phyloP scores from a whole-genome alignment of 305 asterid genomes.

The Fraxinus baroniana region DNA sequence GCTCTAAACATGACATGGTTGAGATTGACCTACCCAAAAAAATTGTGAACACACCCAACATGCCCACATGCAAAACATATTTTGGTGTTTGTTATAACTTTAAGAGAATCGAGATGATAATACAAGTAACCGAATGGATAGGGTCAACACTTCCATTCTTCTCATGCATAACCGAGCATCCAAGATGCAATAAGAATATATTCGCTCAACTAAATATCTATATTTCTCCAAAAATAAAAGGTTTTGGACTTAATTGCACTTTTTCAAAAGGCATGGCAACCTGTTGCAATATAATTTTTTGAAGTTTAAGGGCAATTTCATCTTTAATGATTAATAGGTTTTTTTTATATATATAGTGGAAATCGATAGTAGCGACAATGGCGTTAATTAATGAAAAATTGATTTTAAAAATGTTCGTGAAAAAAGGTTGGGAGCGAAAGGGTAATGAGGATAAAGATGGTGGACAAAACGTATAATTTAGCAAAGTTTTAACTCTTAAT shows the following conservation, averaged over 20 bases:
- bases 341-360: not conserved
- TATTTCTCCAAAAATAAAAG: not conserved
- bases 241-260: not conserved
- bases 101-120: not conserved
- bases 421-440: not conserved
- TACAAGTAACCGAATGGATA: not conserved
- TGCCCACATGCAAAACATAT: not conserved
- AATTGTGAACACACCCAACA: not conserved
- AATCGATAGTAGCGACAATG: not conserved
- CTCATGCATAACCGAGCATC: not conserved
- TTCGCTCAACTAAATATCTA: not conserved
- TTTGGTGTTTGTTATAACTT: not conserved
- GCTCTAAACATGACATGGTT: not conserved
- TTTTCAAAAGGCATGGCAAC: not conserved
- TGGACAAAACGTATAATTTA: not conserved
- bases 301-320: not conserved
- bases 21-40: not conserved
- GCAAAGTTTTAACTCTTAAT: not conserved
- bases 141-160: not conserved
- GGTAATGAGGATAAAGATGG: not conserved
- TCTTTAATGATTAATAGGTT: not conserved
- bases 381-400: not conserved
- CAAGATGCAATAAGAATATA: not conserved
- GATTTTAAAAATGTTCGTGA: not conserved
- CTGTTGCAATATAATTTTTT: not conserved